A percentile compares a stretch with the other conserved stretches of the same genome.
Conservation (phyloP, 2,329 filamentous ascomycete species). For the Fusarium metavorans region DNA sequence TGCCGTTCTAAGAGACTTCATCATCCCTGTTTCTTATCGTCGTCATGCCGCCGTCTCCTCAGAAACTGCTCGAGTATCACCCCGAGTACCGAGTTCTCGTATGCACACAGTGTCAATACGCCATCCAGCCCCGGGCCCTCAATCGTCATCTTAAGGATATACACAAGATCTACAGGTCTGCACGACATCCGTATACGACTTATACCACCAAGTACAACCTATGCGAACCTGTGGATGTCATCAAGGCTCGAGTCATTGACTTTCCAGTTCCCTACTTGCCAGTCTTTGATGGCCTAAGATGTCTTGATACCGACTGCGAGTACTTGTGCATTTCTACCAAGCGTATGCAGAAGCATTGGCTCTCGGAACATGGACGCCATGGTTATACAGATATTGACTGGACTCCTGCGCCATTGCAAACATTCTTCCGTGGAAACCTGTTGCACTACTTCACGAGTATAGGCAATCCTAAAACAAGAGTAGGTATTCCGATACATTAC, state of each 20-base stretch:
- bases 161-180: constrained; percentile 21
- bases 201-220: constrained; percentile 7
- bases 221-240: background rate
- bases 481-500: background rate
- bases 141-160: constrained; percentile 28
- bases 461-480: background rate
- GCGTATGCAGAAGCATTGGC: constrained; percentile 33
- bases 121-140: constrained; percentile 20
- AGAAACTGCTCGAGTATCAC: constrained; percentile 18
- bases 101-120: constrained; percentile 24
- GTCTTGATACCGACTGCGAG: constrained; percentile 2
- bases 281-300: constrained; percentile 11
- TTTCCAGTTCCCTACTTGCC: constrained; percentile 23
- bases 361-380: constrained; percentile 8
- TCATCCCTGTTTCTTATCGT: background rate
- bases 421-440: constrained; percentile 30
- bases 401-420: constrained; percentile 10
- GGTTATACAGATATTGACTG: constrained; percentile 12
- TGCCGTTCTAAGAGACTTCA: background rate
- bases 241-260: background rate
- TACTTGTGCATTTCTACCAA: constrained; percentile 31
- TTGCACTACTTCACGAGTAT: constrained; percentile 21
- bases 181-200: constrained; percentile 16
- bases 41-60: background rate
- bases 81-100: constrained; percentile 16